Evolutionary conservation across 2,329 filamentous ascomycete genomes (phyloP).

Genomic region (Aureobasidium sp.): DNA sequence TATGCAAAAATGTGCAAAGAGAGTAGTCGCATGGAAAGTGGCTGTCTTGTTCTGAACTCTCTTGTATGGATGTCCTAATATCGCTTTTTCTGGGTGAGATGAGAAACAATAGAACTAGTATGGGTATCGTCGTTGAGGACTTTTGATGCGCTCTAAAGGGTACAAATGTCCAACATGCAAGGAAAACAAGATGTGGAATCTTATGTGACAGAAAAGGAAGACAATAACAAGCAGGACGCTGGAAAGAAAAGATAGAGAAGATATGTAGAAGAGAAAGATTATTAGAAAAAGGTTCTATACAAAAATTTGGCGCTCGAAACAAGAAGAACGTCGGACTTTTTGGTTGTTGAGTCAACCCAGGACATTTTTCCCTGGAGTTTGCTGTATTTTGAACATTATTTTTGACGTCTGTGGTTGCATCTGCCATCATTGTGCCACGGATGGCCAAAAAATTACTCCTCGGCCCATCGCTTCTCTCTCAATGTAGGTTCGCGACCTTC

Average conservation of each 20-base stretch:
- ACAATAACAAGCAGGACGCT: neutral
- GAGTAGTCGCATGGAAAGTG: too few species aligned
- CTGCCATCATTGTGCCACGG: neutral
- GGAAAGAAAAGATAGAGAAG: neutral
- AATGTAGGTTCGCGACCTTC: conserved; percentile 57
- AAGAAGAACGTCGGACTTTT: neutral
- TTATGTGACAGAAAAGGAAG: neutral
- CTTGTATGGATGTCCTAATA: too few species aligned
- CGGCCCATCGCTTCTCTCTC: conserved; percentile 74
- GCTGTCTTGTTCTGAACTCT: too few species aligned
- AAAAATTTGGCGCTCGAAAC: neutral
- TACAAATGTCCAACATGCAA: neutral
- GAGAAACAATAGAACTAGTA: neutral
- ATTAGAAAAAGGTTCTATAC: neutral
- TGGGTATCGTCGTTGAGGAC: conserved; percentile 16
- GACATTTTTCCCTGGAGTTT: neutral
- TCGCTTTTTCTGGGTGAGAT: too few species aligned
- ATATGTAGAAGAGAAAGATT: neutral
- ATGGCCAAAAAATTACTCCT: conserved; percentile 26
- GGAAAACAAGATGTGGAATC: neutral
- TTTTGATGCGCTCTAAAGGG: neutral
- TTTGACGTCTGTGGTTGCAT: neutral
- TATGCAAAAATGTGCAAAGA: too few species aligned
- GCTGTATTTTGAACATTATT: neutral
- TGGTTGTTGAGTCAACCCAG: too few species aligned